A percentile compares a stretch with the other conserved stretches of the same genome.
Conservation (phyloP, 768 basidiomycete species). For the Lentinula sp. region DNA sequence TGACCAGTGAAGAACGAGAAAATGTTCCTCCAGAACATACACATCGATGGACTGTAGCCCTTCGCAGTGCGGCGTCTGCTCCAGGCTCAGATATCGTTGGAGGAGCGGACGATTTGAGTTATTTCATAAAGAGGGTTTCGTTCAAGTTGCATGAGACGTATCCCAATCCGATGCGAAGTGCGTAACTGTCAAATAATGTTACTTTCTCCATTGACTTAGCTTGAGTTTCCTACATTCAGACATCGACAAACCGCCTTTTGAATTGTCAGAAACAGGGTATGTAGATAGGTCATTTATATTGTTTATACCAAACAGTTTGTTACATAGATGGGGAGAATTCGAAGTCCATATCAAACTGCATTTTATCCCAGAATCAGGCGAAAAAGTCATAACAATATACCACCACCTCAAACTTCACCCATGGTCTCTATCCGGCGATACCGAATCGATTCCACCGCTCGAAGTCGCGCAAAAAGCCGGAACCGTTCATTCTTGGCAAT, state of each 20-base stretch:
- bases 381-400: constrained; percentile 82
- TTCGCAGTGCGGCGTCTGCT: constrained; percentile 80
- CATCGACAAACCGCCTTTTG: constrained; percentile 90
- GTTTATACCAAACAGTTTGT: neutral
- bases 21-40: constrained; percentile 69
- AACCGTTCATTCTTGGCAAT: constrained; percentile 96
- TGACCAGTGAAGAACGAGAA: constrained; percentile 70
- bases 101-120: constrained; percentile 83
- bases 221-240: constrained; percentile 36
- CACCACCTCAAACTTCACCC: constrained; percentile 97
- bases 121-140: constrained; percentile 93
- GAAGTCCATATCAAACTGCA: constrained; percentile 90
- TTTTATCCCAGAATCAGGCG: constrained; percentile 84
- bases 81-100: constrained; percentile 75
- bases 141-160: constrained; percentile 99
- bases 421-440: constrained; percentile 62
- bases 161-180: constrained; percentile 83
- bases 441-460: constrained; percentile 55
- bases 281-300: constrained; percentile 10
- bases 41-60: constrained; percentile 94
- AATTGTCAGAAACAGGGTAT: constrained; percentile 92
- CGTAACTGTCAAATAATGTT: constrained; percentile 20
- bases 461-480: constrained; percentile 62
- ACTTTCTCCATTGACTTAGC: neutral
- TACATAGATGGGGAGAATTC: constrained; percentile 91